Percentiles rank a stretch among this genome's conserved stretches.
These are phyloP conservation scores for Hevea brasiliensis DNA, from an alignment of 345 rosid species.

Conservation along the genomic window DNA sequence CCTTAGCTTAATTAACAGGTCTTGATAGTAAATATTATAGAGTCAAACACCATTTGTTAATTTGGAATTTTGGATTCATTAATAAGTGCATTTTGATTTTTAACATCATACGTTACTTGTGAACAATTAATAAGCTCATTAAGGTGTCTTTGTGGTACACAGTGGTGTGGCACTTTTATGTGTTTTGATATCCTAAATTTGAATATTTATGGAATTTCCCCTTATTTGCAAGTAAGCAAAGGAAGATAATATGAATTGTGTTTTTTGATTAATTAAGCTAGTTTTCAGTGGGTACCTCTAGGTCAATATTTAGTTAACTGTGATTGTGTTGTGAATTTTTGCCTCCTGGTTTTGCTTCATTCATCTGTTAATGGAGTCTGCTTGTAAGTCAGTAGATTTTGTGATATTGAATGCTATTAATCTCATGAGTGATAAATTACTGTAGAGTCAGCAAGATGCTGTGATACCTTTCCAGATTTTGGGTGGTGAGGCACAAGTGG, in stretches of 20 bases:
- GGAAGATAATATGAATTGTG: neutral
- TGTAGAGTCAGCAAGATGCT: conserved; percentile 84
- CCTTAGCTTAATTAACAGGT: neutral
- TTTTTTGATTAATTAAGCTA: too few relatives aligned
- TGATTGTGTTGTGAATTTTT: neutral
- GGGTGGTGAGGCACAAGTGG: conserved; percentile 98
- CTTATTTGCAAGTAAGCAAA: neutral
- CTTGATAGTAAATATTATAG: neutral
- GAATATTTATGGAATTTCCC: neutral
- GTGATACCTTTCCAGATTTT: conserved; percentile 86
- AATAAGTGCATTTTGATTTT: neutral
- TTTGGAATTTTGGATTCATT: neutral
- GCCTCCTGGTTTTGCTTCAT: neutral
- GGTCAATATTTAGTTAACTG: neutral
- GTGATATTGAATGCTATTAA: neutral
- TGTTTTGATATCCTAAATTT: neutral
- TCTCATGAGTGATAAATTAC: conserved; percentile 21
- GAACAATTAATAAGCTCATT: neutral
- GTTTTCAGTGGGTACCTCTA: neutral
- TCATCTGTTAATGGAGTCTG: conserved; percentile 7
- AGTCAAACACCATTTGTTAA: neutral
- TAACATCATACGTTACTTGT: neutral
- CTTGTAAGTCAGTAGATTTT: neutral
- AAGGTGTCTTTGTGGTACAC: neutral
- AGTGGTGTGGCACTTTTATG: neutral